phyloP scores from a whole-genome alignment of 208 protist species.

The Trypanosoma conorhini region DNA sequence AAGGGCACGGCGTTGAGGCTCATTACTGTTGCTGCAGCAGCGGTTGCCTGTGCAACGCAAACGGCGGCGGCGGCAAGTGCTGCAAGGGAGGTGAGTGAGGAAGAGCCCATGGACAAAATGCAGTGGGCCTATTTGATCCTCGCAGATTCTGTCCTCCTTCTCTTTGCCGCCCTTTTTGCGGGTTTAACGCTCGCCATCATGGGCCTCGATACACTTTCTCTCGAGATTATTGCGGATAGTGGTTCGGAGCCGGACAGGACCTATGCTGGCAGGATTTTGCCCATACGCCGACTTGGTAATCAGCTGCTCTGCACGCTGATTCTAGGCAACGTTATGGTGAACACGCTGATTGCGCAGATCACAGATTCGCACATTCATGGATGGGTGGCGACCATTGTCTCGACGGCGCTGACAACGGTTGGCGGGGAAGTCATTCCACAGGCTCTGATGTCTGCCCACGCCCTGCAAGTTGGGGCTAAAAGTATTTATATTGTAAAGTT shows the following conservation, averaged over 20 bases:
- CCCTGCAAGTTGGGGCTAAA: conserved; percentile 91
- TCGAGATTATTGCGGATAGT: conserved; percentile 93
- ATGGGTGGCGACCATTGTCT: conserved; percentile 88
- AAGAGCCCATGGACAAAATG: conserved; percentile 26
- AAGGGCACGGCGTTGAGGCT: not conserved
- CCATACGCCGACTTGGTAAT: conserved; percentile 95
- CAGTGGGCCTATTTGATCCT: conserved; percentile 81
- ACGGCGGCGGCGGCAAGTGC: not conserved
- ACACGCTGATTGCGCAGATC: conserved; percentile 94
- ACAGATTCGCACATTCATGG: conserved; percentile 88
- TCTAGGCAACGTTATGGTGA: conserved; percentile 97
- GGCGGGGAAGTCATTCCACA: conserved; percentile 97
- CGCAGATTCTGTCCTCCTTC: conserved; percentile 78
- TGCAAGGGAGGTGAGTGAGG: conserved; percentile 10
- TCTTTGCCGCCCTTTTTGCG: conserved; percentile 95
- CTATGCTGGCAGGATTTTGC: conserved; percentile 93
- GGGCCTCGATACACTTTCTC: conserved; percentile 91
- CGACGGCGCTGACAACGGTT: conserved; percentile 93
- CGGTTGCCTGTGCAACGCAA: conserved; percentile 3
- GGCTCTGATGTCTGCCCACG: conserved; percentile 93
- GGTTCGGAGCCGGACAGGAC: conserved; percentile 88
- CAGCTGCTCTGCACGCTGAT: conserved; percentile 97
- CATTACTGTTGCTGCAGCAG: not conserved
- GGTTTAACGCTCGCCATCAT: conserved; percentile 96
- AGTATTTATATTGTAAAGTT: conserved; percentile 92